phyloP scores from a whole-genome alignment of 2,329 filamentous ascomycete species.

The Beauveria australis region DNA sequence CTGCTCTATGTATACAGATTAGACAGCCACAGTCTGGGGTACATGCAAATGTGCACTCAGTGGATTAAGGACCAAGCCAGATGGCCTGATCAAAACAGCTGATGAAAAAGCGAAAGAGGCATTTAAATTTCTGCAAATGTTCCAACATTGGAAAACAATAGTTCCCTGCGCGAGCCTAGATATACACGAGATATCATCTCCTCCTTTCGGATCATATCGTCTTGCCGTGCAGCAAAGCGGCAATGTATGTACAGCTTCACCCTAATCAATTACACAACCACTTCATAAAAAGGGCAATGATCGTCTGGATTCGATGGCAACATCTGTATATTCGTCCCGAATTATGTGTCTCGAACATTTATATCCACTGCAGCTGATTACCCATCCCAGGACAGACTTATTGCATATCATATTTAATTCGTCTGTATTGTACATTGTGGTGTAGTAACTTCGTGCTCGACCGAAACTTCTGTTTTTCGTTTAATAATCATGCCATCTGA shows the following conservation, averaged over 20 bases:
- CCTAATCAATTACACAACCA: background rate
- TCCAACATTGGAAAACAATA: no score
- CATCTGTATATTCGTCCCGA: no score
- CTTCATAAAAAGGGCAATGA: background rate
- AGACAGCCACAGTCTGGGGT: conserved; percentile 10
- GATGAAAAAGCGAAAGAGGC: background rate
- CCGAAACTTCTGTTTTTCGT: background rate
- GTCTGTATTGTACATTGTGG: background rate
- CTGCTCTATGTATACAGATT: no score
- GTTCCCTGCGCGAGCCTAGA: background rate
- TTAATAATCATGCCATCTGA: conserved; percentile 8
- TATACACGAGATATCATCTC: background rate
- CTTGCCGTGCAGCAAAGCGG: background rate
- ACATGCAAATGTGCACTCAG: background rate
- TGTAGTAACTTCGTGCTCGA: background rate
- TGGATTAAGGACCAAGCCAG: background rate
- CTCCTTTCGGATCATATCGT: background rate
- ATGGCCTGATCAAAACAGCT: background rate
- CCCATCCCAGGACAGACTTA: no score
- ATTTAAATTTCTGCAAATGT: no score
- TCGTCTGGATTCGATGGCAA: no score
- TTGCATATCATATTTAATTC: no score
- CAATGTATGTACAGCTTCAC: background rate
- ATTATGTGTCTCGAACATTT: no score
- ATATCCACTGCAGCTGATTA: no score